Conservation (phyloP, 352 stramenopile genomes). For the Phytophthora pinifolia region DNA sequence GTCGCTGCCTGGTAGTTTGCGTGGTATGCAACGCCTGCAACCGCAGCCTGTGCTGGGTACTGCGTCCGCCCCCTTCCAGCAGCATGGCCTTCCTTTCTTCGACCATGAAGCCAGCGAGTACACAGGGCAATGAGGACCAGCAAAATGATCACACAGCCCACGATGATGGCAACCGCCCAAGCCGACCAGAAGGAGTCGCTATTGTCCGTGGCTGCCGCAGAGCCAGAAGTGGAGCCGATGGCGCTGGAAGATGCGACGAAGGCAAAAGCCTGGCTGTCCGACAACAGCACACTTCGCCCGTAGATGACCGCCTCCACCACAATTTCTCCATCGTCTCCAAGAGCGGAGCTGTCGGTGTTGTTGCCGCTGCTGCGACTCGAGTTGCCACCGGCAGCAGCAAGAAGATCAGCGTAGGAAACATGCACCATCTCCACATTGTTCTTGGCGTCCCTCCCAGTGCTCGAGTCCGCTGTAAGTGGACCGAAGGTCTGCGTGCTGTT, state of each 20-base stretch:
- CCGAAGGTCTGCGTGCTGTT: slow-evolving; percentile 58
- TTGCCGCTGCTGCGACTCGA: slow-evolving; percentile 24
- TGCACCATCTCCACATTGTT: slow-evolving; percentile 89
- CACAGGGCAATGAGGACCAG: slow-evolving; percentile 43
- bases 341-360: slow-evolving; percentile 15
- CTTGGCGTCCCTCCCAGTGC: slow-evolving; percentile 57
- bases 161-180: slow-evolving; percentile 56
- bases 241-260: slow-evolving; percentile 81
- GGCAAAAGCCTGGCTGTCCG: slow-evolving; percentile 62
- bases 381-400: slow-evolving; percentile 38
- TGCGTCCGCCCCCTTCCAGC: slow-evolving; percentile 7
- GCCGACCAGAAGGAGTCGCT: slow-evolving; percentile 53
- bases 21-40: slow-evolving; percentile 12
- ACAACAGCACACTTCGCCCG: slow-evolving; percentile 58
- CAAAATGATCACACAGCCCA: slow-evolving; percentile 46
- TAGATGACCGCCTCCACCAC: slow-evolving; percentile 73
- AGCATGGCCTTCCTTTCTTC: slow-evolving; percentile 16
- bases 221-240: slow-evolving; percentile 55
- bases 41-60: slow-evolving; percentile 19
- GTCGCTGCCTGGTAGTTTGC: slow-evolving; percentile 15
- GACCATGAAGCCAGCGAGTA: slow-evolving; percentile 36
- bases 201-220: slow-evolving; percentile 14
- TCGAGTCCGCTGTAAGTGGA: slow-evolving; percentile 53
- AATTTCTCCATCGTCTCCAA: slow-evolving; percentile 57
- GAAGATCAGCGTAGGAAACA: slow-evolving; percentile 65